phyloP scores from a whole-genome alignment of 2,329 filamentous ascomycete genomes.

The Diplodia mutila region DNA sequence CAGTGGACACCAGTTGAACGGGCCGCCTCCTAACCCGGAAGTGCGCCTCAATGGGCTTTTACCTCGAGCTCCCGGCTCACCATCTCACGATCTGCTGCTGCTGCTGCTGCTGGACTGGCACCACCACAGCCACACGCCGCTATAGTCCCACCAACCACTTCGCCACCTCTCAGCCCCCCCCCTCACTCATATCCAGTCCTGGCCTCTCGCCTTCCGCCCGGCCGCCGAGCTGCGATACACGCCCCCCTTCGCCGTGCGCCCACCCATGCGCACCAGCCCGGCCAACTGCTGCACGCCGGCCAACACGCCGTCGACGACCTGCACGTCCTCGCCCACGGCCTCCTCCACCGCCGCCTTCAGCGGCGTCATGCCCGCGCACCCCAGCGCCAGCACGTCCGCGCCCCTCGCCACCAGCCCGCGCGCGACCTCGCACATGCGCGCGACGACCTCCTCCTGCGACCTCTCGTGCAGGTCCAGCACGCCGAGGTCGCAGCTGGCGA shows the following conservation, averaged over 20 bases:
- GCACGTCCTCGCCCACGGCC: conserved; percentile 50
- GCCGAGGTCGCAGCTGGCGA: conserved; percentile 47
- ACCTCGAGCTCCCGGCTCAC: too few relatives aligned
- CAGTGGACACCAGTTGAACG: too few relatives aligned
- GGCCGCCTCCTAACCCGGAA: too few relatives aligned
- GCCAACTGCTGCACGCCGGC: conserved; percentile 53
- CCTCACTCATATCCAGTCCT: conserved; percentile 50
- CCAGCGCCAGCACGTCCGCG: conserved; percentile 50
- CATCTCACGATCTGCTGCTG: too few relatives aligned
- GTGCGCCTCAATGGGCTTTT: too few relatives aligned
- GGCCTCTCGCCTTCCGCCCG: conserved; percentile 44
- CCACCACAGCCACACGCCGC: too few relatives aligned
- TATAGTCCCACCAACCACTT: too few relatives aligned
- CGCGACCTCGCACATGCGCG: conserved; percentile 46
- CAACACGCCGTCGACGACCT: conserved; percentile 57
- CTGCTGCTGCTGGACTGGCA: too few relatives aligned
- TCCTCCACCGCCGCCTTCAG: conserved; percentile 52
- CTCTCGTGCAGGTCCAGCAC: conserved; percentile 52
- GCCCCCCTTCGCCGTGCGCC: conserved; percentile 52
- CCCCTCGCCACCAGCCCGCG: conserved; percentile 46
- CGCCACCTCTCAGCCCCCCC: too few relatives aligned
- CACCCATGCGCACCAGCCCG: conserved; percentile 51
- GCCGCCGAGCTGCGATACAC: conserved; percentile 46
- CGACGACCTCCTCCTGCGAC: conserved; percentile 45
- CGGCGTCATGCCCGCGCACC: conserved; percentile 56